Conservation (phyloP, 257 asterid genomes). For the Verbena officinalis region DNA sequence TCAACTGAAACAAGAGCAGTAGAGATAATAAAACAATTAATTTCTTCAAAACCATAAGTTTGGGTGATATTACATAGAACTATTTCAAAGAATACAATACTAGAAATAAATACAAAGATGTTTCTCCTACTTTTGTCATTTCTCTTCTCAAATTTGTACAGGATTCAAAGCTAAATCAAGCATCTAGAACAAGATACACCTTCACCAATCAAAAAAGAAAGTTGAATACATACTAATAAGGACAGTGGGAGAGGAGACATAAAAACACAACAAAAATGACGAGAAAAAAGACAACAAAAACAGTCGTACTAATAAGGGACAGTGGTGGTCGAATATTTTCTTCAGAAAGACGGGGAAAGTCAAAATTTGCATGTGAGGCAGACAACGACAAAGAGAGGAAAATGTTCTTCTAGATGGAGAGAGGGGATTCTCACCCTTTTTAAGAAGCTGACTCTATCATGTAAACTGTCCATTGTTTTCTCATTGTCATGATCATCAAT, state of each 20-base stretch:
- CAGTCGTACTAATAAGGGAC: not conserved
- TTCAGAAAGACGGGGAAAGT: not conserved
- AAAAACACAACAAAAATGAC: not conserved
- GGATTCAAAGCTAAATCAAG: not conserved
- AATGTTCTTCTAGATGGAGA: not conserved
- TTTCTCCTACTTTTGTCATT: not conserved
- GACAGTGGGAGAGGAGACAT: too few species aligned
- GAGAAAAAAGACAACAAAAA: not conserved
- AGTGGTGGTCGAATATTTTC: not conserved
- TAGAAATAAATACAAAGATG: not conserved
- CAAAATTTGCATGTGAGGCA: not conserved
- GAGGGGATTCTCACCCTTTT: conserved; percentile 58
- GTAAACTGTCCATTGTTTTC: conserved; percentile 73
- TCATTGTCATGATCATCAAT: conserved; percentile 73
- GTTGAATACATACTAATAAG: not conserved
- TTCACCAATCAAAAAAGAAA: not conserved
- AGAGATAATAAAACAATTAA: conserved; percentile 15
- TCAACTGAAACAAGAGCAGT: conserved; percentile 56
- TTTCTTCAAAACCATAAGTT: conserved; percentile 7
- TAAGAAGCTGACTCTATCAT: conserved; percentile 85
- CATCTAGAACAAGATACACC: not conserved
- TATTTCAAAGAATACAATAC: not conserved
- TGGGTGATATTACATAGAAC: conserved; percentile 5
- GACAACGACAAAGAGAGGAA: conserved; percentile 16
- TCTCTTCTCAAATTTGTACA: not conserved